phyloP scores from a whole-genome alignment of 108 stramenopile species.

The Cyclotella kingstonii region DNA sequence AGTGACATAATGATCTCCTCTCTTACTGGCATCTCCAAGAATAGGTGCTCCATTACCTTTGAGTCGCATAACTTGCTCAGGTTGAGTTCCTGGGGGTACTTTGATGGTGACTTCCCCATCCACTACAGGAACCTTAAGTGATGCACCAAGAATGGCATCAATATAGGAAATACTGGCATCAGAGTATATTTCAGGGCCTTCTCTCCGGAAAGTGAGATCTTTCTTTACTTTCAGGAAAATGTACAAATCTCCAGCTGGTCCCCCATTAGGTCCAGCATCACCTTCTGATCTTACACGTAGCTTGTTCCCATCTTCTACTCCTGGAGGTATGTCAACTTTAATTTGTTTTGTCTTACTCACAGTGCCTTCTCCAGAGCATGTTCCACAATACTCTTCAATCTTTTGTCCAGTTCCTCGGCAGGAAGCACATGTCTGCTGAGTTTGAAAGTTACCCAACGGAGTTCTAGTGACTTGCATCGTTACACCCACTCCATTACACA shows the following conservation, averaged over 20 bases:
- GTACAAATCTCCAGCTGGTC: constrained; percentile 94
- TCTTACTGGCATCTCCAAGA: constrained; percentile 67
- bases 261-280: constrained; percentile 93
- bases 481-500: constrained; percentile 88
- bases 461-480: constrained; percentile 93
- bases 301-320: constrained; percentile 96
- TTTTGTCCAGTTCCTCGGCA: constrained; percentile 93
- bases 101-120: constrained; percentile 96
- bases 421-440: constrained; percentile 90
- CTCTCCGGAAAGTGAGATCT: constrained; percentile 86
- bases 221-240: constrained; percentile 94
- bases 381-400: constrained; percentile 92
- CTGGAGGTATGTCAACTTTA: constrained; percentile 93
- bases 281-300: constrained; percentile 95
- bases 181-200: constrained; percentile 94
- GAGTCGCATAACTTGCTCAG: constrained; percentile 93
- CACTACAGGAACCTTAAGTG: constrained; percentile 87
- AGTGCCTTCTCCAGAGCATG: constrained; percentile 92
- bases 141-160: constrained; percentile 94
- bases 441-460: constrained; percentile 95
- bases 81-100: constrained; percentile 96
- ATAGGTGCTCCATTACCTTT: constrained; percentile 90
- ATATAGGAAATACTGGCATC: constrained; percentile 84
- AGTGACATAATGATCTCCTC: constrained; percentile 96
- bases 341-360: constrained; percentile 93